Percentiles rank a stretch among this genome's conserved stretches.
phyloP scores from a whole-genome alignment of 1,284 basidiomycete species.

The Malassezia cuniculi region DNA sequence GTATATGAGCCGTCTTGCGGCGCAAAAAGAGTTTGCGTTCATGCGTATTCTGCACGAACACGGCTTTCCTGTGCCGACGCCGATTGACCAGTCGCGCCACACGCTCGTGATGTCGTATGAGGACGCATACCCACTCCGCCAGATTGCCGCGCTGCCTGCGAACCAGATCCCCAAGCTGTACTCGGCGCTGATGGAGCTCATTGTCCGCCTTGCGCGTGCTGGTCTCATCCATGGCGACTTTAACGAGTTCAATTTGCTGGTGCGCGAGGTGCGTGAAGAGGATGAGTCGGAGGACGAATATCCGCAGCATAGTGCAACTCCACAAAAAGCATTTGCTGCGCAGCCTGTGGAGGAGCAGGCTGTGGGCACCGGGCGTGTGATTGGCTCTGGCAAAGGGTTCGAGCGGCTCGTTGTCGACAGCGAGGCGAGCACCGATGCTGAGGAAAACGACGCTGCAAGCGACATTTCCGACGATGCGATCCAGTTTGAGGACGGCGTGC shows the following conservation, averaged over 20 bases:
- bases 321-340: too few relatives aligned
- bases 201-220: constrained; percentile 79
- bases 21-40: constrained; percentile 94
- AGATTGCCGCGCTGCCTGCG: constrained; percentile 67
- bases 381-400: constrained; percentile 36
- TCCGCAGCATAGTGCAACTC: too few relatives aligned
- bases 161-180: constrained; percentile 67
- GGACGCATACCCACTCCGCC: constrained; percentile 90
- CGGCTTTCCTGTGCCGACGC: constrained; percentile 80
- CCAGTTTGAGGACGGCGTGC: constrained; percentile 61
- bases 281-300: constrained; percentile 6
- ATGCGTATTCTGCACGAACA: constrained; percentile 97
- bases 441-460: constrained; percentile 18
- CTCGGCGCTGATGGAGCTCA: constrained; percentile 83
- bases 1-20: constrained; percentile 94
- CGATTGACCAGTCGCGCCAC: constrained; percentile 87
- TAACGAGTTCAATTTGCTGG: constrained; percentile 98
- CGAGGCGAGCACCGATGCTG: constrained; percentile 7
- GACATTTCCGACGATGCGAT: constrained; percentile 38
- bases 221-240: constrained; percentile 97
- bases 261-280: constrained; percentile 49
- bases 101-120: constrained; percentile 91
- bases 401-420: constrained; percentile 21
- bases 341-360: too few relatives aligned
- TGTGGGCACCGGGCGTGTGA: too few relatives aligned